Base-by-base conservation (phyloP, 106 monocot genomes). In the Hemerocallis citrina region DNA sequence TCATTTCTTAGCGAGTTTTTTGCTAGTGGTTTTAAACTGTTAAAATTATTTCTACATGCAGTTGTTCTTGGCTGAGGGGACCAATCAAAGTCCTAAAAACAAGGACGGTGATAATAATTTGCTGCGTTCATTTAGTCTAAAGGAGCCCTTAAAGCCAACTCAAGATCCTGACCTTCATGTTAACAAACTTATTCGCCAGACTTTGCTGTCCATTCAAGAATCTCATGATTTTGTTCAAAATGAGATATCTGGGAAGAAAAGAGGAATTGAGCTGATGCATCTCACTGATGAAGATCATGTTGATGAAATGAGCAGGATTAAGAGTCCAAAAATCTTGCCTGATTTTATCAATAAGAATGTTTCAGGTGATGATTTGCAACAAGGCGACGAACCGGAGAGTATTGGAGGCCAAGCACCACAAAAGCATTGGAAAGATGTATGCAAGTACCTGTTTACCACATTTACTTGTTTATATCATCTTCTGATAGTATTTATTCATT, bases 361-460 rank as follows among this genome's bases (percentile, higher is more conserved):
- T 7, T 16, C n/a, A 9, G 54, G 10, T 17, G 16, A 40, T 34
- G 22, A 58, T 16, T 4, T 48, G 9, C 13, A 66, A 13, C 19
- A 51, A 11, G 46, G 61, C 17, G 14, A 60, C 34, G 48, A 34
- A 37, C 24, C 57, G 0, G 6, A 32, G 42, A 37, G 28, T 38
- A 41, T 34, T 21, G 65, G 8, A 67, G 57, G 23, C 25, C 41
- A 54, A 21, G 62, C 20, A 61, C 22, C 41, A 51, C 9, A 9
- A 21, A 72, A 68, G 67, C 48, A 64, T 52, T 65, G 65, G 69
- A 61, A 52, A 20, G 65, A 73, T 68, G 77, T 82, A 70, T 55
- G 63, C 16, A 42, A 32, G 16, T 33, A 22, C 6, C 11, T 39
- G 3, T 8, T 71, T 59, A 25, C n/a, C 16, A n/a, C 5, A 2